These are phyloP conservation scores for Penicillium angulare DNA, from an alignment of 495 filamentous ascomycete species.

Conservation along the genomic window DNA sequence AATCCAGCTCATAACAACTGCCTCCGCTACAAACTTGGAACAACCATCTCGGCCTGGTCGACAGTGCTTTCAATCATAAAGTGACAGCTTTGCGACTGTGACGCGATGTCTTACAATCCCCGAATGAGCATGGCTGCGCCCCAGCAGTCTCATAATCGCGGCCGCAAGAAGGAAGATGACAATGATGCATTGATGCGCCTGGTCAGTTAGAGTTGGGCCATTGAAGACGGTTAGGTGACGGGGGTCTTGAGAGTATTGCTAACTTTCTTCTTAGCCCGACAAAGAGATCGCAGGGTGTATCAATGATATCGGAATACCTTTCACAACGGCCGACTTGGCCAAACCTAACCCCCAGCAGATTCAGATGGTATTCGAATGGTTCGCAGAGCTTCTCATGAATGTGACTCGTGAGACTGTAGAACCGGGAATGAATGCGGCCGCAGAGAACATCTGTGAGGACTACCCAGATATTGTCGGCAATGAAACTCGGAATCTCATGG, in stretches of 20 bases:
- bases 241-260: neutral
- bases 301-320: conserved; percentile 89
- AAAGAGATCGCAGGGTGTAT: conserved; percentile 95
- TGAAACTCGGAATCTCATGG: conserved; percentile 90
- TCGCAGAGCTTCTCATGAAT: conserved; percentile 90
- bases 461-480: conserved; percentile 77
- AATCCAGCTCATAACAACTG: conserved; percentile 32
- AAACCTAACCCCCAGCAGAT: conserved; percentile 93
- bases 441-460: conserved; percentile 79
- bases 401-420: conserved; percentile 86
- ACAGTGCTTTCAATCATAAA: neutral
- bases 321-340: conserved; percentile 82
- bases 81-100: neutral
- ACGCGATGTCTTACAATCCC: conserved; percentile 58
- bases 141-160: conserved; percentile 59
- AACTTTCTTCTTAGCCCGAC: conserved; percentile 54
- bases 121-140: conserved; percentile 65
- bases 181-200: conserved; percentile 87
- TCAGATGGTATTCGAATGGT: conserved; percentile 96
- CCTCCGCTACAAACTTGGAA: conserved; percentile 1
- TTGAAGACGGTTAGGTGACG: neutral
- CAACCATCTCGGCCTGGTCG: conserved; percentile 8
- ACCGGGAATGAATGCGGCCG: conserved; percentile 87
- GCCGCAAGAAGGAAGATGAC: conserved; percentile 76
- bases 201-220: no score